phyloP scores from a whole-genome alignment of 2,329 filamentous ascomycete genomes.

The Colletotrichum noveboracense region DNA sequence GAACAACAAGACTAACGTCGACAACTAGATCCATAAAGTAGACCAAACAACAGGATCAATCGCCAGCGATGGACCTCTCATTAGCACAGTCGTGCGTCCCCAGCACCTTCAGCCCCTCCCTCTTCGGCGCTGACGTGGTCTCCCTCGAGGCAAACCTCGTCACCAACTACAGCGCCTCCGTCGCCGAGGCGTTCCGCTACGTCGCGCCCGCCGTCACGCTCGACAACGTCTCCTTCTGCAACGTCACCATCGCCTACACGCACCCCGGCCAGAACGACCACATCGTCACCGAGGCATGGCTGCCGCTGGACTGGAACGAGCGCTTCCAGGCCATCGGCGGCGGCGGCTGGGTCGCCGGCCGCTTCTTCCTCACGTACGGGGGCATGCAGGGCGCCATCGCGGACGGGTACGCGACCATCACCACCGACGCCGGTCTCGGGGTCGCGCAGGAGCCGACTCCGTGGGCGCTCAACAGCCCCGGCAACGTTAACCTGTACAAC shows the following conservation, averaged over 20 bases:
- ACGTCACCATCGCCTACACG: not conserved
- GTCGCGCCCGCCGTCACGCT: conserved; percentile 16
- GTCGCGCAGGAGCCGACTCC: not conserved
- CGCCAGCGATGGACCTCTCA: not conserved
- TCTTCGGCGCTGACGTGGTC: conserved; percentile 21
- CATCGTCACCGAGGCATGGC: conserved; percentile 28
- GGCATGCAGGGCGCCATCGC: conserved; percentile 25
- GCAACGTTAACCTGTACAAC: conserved; percentile 21
- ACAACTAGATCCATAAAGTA: not conserved
- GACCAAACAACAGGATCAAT: not conserved
- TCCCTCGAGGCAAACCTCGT: conserved; percentile 15
- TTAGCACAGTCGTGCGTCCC: not conserved
- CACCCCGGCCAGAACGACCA: conserved; percentile 23
- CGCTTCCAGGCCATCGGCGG: conserved; percentile 34
- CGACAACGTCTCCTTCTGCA: conserved; percentile 10
- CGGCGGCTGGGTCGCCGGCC: conserved; percentile 31
- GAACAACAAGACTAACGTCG: not conserved
- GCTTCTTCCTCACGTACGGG: conserved; percentile 6
- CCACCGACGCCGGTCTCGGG: conserved; percentile 25
- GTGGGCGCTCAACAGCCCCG: conserved; percentile 24
- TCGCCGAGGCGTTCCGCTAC: not conserved
- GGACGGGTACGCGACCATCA: conserved; percentile 25
- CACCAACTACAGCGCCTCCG: conserved; percentile 18
- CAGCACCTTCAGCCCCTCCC: not conserved
- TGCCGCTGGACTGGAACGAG: conserved; percentile 33